Base-by-base conservation (phyloP, 2,329 filamentous ascomycete genomes). In the Aschersonia sp. region DNA sequence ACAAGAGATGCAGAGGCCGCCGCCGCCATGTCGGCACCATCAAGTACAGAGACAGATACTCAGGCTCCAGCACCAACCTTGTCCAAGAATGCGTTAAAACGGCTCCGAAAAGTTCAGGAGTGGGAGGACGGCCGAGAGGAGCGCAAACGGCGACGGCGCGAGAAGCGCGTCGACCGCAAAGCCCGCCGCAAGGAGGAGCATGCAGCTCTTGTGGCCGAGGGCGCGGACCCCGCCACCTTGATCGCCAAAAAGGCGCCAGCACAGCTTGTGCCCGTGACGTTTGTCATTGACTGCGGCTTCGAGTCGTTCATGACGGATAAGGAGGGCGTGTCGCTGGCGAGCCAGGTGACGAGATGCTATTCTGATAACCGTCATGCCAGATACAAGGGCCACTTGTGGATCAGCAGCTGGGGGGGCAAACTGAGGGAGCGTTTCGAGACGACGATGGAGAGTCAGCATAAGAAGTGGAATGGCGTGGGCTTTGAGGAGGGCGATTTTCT, bases 201-300 rank as follows among this genome's bases (percentile, higher is more conserved):
- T 45, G 69, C 72, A 32, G 69, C 67, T 4, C 70, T 71, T 50
- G 66, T 74, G n/a, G 72, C 70, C 5, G 64, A 67, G 45, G 72
- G 68, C 42, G 64, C 67, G 31, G 70, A 72, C 50, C 70, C 66
- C 10, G 52, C 56, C 10, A 55, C 62, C 43, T 47, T 58, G 12
- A 54, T 58, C 35, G 60, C 60, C 48, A 61, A 60, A 59, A 67
- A 42, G 40, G 9, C 59, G 44, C 58, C 57, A 42, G 58, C 65
- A 43, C 68, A 72, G 45, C 76, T 80, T 48, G 74, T 94, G 0
- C 89, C 89, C 2, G 69, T 97, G 29, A 78, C 86, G 0, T 70
- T 98, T 54, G 73, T 98, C 50, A 70, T 98, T 52, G 92, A 98
- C 68, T 97, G 91, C 66, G 81, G 85, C 54, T 98, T 94, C 61